These are phyloP conservation scores for Gastrolobium villosum DNA, from an alignment of 306 rosid species.

Conservation along the genomic window DNA sequence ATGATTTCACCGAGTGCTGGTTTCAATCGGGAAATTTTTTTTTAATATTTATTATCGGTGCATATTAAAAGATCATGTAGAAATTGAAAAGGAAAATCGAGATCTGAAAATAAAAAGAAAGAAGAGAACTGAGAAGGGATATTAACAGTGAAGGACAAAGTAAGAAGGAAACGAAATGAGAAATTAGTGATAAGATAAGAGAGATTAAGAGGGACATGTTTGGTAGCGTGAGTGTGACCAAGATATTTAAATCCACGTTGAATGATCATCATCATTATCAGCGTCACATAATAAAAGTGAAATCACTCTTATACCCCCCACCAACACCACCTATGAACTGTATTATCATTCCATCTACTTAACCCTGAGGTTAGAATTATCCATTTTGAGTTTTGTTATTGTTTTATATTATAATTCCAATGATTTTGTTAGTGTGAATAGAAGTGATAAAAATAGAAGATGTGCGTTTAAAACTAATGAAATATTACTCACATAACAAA, in stretches of 20 bases:
- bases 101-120: conserved; percentile 42
- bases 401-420: no score
- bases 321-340: no score
- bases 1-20: not conserved
- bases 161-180: conserved; percentile 21
- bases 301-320: conserved; percentile 49
- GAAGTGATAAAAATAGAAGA: no score
- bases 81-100: not conserved
- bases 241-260: conserved; percentile 1
- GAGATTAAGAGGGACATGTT: conserved; percentile 36
- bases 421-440: no score
- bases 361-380: no score
- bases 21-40: conserved; percentile 17
- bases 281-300: not conserved
- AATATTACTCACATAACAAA: no score
- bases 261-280: conserved; percentile 25
- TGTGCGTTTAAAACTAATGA: no score
- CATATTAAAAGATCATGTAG: not conserved
- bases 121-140: not conserved
- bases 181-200: conserved; percentile 60
- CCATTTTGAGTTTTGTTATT: no score
- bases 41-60: not conserved
- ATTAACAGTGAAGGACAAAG: not conserved
- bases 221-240: not conserved
- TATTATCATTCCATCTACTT: no score